Base-by-base conservation (phyloP, 2,329 filamentous ascomycete species). In the Sclerotinia sclerotiorum region DNA sequence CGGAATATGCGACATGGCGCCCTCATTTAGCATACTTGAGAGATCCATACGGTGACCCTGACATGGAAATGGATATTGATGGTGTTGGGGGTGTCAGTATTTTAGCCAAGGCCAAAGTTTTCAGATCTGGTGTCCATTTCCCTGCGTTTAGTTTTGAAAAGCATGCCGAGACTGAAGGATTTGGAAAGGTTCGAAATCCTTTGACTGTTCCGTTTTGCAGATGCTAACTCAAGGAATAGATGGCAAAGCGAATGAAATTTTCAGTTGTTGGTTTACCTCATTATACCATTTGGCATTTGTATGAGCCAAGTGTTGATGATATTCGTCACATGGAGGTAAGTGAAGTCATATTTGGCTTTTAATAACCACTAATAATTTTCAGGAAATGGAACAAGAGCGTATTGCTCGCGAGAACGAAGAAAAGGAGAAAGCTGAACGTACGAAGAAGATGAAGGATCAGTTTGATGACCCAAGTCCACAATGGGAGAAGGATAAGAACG, bases 61-160 rank as follows among this genome's bases (percentile, higher is more conserved):
- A 99, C 78, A 97, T 98, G 90, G 95, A 99, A 79, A 98, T 99
- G 95, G 95, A 99, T 76, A 94, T 99, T 74, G 95, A 99, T 75
- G 95, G 95, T 73, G 94, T 99, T 58, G 94, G 95, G 63, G 95
- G 95, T 81, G 95, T 99, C 74, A 97, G 93, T 81, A 99, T 99
- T 76, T 81, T 99, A 74, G 94, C 95, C 57, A 99, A 98, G 80
- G 95, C 95, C 2, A 91, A 90, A 75, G 95, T 99, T 0, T 99
- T 99, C 83, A 88, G 95, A 71, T 90, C 92, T 57, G 95, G 95
- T 55, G 94, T 97, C 46, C 95, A 99, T 80, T 99, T 99, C 81
- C 95, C 95, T 3, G 95, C 95, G 1, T 99, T 99, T 79, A 97
- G 93, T 78, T 99, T 99, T 73, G 93, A 99, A 80, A 97, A 97